A percentile compares a stretch with the other conserved stretches of the same genome.
phyloP scores from a whole-genome alignment of 345 rosid species.

The Anastatica hierochuntica region DNA sequence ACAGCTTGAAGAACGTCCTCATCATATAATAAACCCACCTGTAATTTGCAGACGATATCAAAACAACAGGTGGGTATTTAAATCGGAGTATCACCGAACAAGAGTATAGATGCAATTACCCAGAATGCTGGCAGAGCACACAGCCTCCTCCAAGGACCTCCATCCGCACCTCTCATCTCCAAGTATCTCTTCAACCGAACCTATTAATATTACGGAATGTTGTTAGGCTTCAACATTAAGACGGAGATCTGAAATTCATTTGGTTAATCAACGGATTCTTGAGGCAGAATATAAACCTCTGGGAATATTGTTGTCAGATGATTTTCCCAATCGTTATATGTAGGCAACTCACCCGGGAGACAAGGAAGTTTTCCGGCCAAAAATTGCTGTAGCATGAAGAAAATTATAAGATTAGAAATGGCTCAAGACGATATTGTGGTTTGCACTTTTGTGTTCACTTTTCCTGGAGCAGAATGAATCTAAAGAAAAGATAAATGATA shows the following conservation, averaged over 20 bases:
- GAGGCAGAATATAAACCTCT: constrained; percentile 44
- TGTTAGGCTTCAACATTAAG: constrained; percentile 11
- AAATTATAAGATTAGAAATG: neutral
- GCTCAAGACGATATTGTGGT: constrained; percentile 1
- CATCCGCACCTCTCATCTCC: constrained; percentile 99
- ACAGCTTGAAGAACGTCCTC: constrained; percentile 69
- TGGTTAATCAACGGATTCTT: neutral
- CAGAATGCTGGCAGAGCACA: constrained; percentile 97
- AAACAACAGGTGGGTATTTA: neutral
- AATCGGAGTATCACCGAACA: too few species aligned
- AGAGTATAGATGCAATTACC: constrained; percentile 35
- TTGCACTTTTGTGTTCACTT: neutral
- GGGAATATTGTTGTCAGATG: constrained; percentile 97
- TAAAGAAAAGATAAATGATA: constrained; percentile 29
- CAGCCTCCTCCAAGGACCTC: constrained; percentile 97
- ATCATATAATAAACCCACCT: constrained; percentile 92
- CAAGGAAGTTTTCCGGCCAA: constrained; percentile 90
- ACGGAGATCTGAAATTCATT: constrained; percentile 2
- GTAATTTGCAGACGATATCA: constrained; percentile 19
- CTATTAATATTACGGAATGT: neutral
- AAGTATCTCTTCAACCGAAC: constrained; percentile 45
- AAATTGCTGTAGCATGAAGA: constrained; percentile 58
- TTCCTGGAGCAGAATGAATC: neutral
- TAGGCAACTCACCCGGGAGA: constrained; percentile 90
- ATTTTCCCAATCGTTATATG: constrained; percentile 64